Base-by-base conservation (phyloP, 2,329 filamentous ascomycete species). In the Didymella exigua region DNA sequence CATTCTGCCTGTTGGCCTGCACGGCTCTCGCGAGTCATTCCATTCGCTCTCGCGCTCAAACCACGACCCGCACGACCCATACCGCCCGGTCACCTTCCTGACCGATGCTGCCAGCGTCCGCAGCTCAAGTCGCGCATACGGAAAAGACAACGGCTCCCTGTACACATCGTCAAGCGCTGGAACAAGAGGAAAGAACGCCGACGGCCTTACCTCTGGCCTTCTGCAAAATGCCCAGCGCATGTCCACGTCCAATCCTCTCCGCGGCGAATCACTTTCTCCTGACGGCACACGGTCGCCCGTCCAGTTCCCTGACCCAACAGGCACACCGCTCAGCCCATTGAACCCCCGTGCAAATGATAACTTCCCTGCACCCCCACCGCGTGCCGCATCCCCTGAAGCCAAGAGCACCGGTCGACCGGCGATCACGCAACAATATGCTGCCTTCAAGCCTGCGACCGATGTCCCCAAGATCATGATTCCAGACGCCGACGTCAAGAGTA, bases 1-100 rank as follows among this genome's bases (percentile, higher is more conserved):
- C 73, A 84, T 99, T n/a, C 82, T 98, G n/a, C 93, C 95, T 4
- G 90, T 90, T 1, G 87, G 86, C 49, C 71, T 93, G 18, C 86
- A 95, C 36, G 82, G 85, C 68, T 97, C 93, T 1, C 85, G 86
- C 38, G 92, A 96, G 63, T 97, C 93, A 5, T 81, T 98, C 59
- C 87, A 93, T 73, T 96, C 92, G 2, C 81, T 98, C 61, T 90
- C 92, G 23, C 87, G 89, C 49, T 89, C 88, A 2, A 83, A 93
- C 40, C 83, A 86, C 52, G 84, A 86, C 62, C 84, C 87, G 49
- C 89, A 96, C 66, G 93, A 97, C 74, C 93, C 92, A 30, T 98
- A 97, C 76, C 86, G 91, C 45, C 82, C 81, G 0, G 82, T 85
- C 14, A 77, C 79, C 29, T 88, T 89, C 69, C 77, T 85, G 54